A percentile compares a stretch with the other conserved stretches of the same genome.
Evolutionary conservation across 805 yeast species (phyloP).

Genomic region (Pichia scutulata): DNA sequence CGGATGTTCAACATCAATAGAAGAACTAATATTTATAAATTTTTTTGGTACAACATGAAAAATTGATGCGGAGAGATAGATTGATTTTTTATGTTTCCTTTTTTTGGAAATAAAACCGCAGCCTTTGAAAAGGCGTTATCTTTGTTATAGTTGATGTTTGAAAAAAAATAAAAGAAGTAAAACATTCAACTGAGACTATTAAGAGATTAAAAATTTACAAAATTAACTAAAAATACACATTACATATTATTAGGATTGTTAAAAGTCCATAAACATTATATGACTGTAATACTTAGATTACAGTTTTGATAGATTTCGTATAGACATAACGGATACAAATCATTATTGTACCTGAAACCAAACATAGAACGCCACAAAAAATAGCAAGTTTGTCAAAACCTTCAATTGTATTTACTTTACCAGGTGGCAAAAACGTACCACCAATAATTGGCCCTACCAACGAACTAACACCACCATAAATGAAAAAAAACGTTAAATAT

Average conservation of each 20-base stretch:
- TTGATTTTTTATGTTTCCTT: neutral
- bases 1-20: neutral
- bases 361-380: constrained; percentile 26
- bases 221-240: no score
- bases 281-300: neutral
- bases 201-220: no score
- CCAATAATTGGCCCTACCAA: constrained; percentile 30
- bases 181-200: no score
- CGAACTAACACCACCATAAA: constrained; percentile 25
- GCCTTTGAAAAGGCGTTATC: no score
- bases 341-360: constrained; percentile 14
- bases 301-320: neutral
- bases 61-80: neutral
- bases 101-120: neutral
- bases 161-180: no score
- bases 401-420: constrained; percentile 8
- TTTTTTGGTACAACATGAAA: neutral
- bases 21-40: neutral
- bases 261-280: no score
- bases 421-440: constrained; percentile 28
- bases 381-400: constrained; percentile 27
- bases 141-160: no score
- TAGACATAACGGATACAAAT: constrained; percentile 4
- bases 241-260: no score
- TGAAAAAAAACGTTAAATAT: constrained; percentile 25